Evolutionary conservation across 2,329 filamentous ascomycete species (phyloP).

Genomic region (Thermothelomyces thermophilus): DNA sequence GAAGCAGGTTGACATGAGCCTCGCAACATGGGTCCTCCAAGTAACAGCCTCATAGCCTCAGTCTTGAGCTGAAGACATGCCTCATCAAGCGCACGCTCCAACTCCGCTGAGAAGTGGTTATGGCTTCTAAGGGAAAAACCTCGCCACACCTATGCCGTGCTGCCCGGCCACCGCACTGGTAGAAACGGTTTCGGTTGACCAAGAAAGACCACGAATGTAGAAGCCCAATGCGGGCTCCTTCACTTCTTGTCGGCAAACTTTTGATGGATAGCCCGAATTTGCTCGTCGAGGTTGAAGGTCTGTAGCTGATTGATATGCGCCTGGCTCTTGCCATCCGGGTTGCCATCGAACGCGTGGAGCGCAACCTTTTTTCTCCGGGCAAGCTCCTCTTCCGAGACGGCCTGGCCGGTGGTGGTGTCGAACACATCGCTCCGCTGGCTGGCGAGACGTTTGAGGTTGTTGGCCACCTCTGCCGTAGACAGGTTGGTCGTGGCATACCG

Average conservation of each 20-base stretch:
- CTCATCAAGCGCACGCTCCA: too few species aligned
- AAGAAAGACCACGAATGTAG: too few species aligned
- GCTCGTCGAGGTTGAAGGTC: constrained; percentile 74
- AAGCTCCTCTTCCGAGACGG: constrained; percentile 65
- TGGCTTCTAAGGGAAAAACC: too few species aligned
- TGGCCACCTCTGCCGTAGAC: constrained; percentile 78
- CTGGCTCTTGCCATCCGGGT: constrained; percentile 51
- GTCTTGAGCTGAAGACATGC: constrained; percentile 2
- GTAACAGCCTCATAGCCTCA: constrained; percentile 15
- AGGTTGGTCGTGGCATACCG: constrained; percentile 81
- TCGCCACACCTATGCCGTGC: too few species aligned
- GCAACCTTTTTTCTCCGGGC: constrained; percentile 71
- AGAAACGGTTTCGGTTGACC: too few species aligned
- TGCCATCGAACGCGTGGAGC: constrained; percentile 56
- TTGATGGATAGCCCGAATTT: constrained; percentile 61
- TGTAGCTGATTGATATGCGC: constrained; percentile 53
- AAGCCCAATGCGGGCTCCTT: too few species aligned
- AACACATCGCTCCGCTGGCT: constrained; percentile 85
- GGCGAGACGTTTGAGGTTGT: constrained; percentile 90
- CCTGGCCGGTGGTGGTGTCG: constrained; percentile 62
- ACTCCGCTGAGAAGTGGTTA: too few species aligned
- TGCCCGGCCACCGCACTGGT: too few species aligned
- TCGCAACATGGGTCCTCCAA: background rate
- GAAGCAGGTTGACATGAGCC: constrained; percentile 15
- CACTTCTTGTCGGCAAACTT: constrained; percentile 41